Evolutionary conservation across 2,329 filamentous ascomycete genomes (phyloP), one percentile per base, ranked within the genome.

Genomic region (Cryphonectria radicalis): DNA sequence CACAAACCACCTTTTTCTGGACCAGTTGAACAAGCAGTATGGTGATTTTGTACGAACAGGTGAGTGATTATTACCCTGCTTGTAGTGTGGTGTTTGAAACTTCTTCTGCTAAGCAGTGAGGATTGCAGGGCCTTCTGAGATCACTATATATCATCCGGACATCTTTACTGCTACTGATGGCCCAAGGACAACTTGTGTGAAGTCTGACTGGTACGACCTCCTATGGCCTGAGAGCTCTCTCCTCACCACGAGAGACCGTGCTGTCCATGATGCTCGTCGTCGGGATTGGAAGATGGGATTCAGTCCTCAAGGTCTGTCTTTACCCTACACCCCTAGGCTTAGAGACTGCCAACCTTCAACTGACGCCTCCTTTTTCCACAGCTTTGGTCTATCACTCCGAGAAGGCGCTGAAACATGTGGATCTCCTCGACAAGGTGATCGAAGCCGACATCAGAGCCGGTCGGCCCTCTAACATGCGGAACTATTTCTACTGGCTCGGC

Each of bases 401-500:
- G 7, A 68, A 53, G 25, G 55, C 32, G 5, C 32, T 62, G n/a
- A 60, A 60, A n/a, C 53, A 62, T 25, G 25, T 50, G 8, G 55
- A 37, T n/a, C 74, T n/a, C 66, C 73, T 77, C 40, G 73, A 76
- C 25, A 37, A 70, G 28, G 66, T 63, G 40, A 74, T 77, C 60
- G 70, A 75, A 59, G 69, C 63, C 35, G 70, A 76, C 66, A 70
- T 69, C 62, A 71, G 73, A 64, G 57, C 55, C 8, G 63, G 69
- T 35, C 55, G 68, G 28, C 28, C 71, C 14, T 74, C 73, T 0
- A 72, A 76, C 43, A 66, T 76, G 28, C 72, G 74, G 17, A 70
- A 76, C 43, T 69, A 75, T 1, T 73, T 78, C 32, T 77, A 76
- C 67, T 80, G 77, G 77, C 77, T 80, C 25, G 74, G 73, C 1